Base-by-base conservation (phyloP, 192 early-diverging fungal species). In the Umbelopsis isabellina region DNA sequence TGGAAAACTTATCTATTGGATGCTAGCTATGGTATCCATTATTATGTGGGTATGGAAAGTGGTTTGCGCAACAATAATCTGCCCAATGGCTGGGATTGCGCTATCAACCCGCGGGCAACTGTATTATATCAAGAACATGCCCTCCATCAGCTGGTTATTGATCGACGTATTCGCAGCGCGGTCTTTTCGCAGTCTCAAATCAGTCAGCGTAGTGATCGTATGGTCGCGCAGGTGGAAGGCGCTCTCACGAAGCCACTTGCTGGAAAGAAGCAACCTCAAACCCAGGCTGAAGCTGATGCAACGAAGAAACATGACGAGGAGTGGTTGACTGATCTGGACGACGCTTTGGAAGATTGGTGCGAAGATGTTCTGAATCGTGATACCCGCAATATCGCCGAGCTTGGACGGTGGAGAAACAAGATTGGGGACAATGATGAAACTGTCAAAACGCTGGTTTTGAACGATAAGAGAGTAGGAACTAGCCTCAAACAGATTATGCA, bases 401-500 rank as follows among this genome's bases (percentile, higher is more conserved):
- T 80, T n/a, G 79, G 79, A 0, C 75, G 72, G 50, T 80, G 79
- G 79, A 69, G 71, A 46, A 44, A 49, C 23, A 80, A 75, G 15
- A 67, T 80, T 4, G 74, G 79, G 15, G 74, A 71, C 35, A 80
- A 75, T 45, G 79, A 80, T 70, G 79, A 80, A 45, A 67, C 74
- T 4, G 74, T 75, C 50, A 75, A 73, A 30, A 71, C 75, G 0
- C 67, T 80, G n/a, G 74, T 80, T 20, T 64, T 75, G 21, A 79
- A 79, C 47, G 78, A 79, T 35, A 79, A 75, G 30, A 65, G 78
- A 9, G 78, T 79, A 21, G 49, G 68, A 1, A 37, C 41, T 33
- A 64, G 33, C 35, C 45, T 46, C 71, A 72, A 41, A 16, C 72
- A 77, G 69, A 80, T 80, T 13, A 70, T 70, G 0, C 67, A 75